These are phyloP conservation scores for Penicillium sp. DNA, from an alignment of 2,329 filamentous ascomycete genomes.

Conservation along the genomic window DNA sequence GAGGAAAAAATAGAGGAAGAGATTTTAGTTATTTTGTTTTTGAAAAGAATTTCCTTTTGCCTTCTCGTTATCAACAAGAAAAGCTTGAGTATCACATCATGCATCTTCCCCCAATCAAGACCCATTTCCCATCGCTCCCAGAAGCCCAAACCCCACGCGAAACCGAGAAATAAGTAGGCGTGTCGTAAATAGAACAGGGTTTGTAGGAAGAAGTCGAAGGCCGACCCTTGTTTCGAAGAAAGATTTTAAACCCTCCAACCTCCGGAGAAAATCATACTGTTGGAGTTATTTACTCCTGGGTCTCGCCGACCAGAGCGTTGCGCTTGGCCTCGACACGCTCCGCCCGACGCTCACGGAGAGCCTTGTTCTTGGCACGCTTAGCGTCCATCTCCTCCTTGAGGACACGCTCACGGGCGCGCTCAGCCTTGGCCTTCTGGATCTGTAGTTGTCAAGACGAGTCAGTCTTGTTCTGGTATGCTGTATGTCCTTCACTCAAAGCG, in stretches of 20 bases:
- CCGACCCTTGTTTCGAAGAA: conserved; percentile 29
- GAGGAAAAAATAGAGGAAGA: conserved; percentile 8
- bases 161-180: conserved; percentile 9
- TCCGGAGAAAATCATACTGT: conserved; percentile 31
- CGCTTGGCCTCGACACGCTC: conserved; percentile 90
- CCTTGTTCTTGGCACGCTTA: conserved; percentile 99
- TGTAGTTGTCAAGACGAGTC: conserved; percentile 42
- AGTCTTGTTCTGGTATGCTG: conserved; percentile 7
- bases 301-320: conserved; percentile 73
- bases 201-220: conserved; percentile 19
- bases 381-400: conserved; percentile 99
- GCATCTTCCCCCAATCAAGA: conserved; percentile 16
- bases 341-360: conserved; percentile 95
- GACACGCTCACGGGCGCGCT: conserved; percentile 92
- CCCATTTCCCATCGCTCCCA: conserved; percentile 16
- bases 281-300: conserved; percentile 42
- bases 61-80: conserved; percentile 28
- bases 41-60: conserved; percentile 27
- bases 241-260: conserved; percentile 28
- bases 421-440: conserved; percentile 99
- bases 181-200: conserved; percentile 8
- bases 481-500: no score
- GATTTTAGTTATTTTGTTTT: conserved; percentile 16
- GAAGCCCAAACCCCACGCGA: conserved; percentile 17
- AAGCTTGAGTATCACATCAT: conserved; percentile 30